Evolutionary conservation across 805 yeast species (phyloP), one percentile per base, ranked within the genome.

Genomic region (Metschnikowia amazonensis): DNA sequence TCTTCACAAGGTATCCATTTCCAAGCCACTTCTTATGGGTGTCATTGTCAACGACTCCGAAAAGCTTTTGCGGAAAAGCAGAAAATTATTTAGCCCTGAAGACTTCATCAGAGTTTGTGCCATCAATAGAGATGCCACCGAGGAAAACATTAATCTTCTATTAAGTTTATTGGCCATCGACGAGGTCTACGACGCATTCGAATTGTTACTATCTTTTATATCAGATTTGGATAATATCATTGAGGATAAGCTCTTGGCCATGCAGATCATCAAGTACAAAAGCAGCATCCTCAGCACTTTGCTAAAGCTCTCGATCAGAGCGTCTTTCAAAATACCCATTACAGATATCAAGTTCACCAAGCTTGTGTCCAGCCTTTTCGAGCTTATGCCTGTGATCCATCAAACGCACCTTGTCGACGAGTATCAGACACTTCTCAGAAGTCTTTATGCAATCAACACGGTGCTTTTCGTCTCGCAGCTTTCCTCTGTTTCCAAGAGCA

Each of bases 211-310:
- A 9, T 57, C 64, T 1, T 57, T 60, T 31, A 55, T 69, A 2
- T 59, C 60, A n/a, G 64, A 67, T 44, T 51, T 65, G 17, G 60
- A 66, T 6, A 60, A 60, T 38, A 63, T 67, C 28, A 50, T 57
- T 23, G 66, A 60, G 29, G 63, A 63, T 17, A 62, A 58, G 16
- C 54, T 52, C n/a, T 57, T 69, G 46, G 58, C 67, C 3, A 65
- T 64, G 62, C 77, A 70, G 49, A 55, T 69, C 8, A 65, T 69
- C 20, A 62, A 64, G 34, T 60, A 50, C 46, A 69, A 69, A 44
- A 52, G 61, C 9, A 57, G 47, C 1, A 60, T 72, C 13, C 53
- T 65, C 17, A 43, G 48, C 11, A 59, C 55, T 57, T 48, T 69
- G 6, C 57, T 67, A 35, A 56, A 52, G 13, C 59, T 68, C 18